phyloP scores from a whole-genome alignment of 352 stramenopile species.

The Phytophthora macrochlamydospora region DNA sequence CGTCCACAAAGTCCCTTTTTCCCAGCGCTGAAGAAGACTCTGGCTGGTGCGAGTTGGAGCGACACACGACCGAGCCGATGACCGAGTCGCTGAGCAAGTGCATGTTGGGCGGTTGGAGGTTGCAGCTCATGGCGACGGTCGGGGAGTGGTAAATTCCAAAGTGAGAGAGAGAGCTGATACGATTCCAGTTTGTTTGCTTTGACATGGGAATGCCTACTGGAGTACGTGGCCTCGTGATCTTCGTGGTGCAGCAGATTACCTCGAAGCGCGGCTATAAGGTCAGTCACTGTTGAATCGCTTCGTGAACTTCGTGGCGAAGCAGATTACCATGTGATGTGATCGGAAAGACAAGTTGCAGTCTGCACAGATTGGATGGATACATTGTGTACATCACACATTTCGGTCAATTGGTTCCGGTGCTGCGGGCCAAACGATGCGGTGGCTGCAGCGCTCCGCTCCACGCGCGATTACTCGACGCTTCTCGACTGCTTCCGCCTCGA shows the following conservation, averaged over 20 bases:
- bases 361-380: background rate
- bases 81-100: constrained; percentile 10
- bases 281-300: too few relatives aligned
- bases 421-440: background rate
- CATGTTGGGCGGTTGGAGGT: constrained; percentile 5
- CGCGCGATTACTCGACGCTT: background rate
- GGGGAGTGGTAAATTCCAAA: too few relatives aligned
- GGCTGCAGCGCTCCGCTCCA: background rate
- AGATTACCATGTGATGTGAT: too few relatives aligned
- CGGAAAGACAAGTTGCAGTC: too few relatives aligned
- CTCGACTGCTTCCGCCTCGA: background rate
- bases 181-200: too few relatives aligned
- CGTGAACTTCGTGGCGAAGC: too few relatives aligned
- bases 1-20: too few relatives aligned
- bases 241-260: too few relatives aligned
- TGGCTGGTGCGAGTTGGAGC: background rate
- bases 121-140: constrained; percentile 12
- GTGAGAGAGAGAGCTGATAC: too few relatives aligned
- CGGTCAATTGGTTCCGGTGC: background rate
- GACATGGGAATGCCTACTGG: too few relatives aligned
- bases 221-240: too few relatives aligned
- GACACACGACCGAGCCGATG: constrained; percentile 9
- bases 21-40: background rate
- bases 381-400: background rate
- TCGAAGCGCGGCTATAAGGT: too few relatives aligned